Evolutionary conservation across 179 eudicot species (phyloP), one percentile per base, ranked within the genome.

Genomic region (Dionaea muscipula): DNA sequence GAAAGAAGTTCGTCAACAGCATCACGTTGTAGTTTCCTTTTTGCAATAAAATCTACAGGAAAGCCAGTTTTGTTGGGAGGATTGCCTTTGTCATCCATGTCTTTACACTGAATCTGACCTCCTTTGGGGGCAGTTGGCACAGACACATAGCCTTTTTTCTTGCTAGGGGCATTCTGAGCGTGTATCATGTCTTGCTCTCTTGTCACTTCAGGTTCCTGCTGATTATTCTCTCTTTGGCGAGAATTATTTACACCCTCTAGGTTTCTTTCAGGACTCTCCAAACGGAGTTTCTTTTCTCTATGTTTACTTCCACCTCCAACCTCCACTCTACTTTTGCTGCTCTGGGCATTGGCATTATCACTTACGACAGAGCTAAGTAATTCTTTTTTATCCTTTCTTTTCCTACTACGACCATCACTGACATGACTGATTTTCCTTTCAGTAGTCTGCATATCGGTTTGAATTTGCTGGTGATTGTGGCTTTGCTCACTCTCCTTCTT

Each of bases 1-100:
- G 96, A 78, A 68, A 93, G 96, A 62, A 93, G 89, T 65, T 90
- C 99, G 44, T 89, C 87, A 52, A 93, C 94, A 46, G 89, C 99
- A 44, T 89, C 96, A 35, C 96, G 83, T 61, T 83, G 96, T 71
- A 79, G 84, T 73, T 85, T 93, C 65, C 96, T 79, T 68, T 78
- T 73, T 46, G 67, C 48, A 12, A 73, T 73, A 23, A 73, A 38
- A 63, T 73, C 78, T 46, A 66, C 68, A n/a, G 80, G 77, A 46
- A 35, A 48, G 51, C 74, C 72, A 61, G 63, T 62, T 36, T 66
- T 65, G 60, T 64, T 56, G 50, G 68, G 70, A 65, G 75, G 49
- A 56, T 36, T 62, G 23, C 63, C 66, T 50, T 35, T 57, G 23
- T 61, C 78, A 47, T 59, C 57, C 24, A 43, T 59, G 46, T 68